phyloP scores from a whole-genome alignment of 2,329 filamentous ascomycete species.

The Cladosporium velox region DNA sequence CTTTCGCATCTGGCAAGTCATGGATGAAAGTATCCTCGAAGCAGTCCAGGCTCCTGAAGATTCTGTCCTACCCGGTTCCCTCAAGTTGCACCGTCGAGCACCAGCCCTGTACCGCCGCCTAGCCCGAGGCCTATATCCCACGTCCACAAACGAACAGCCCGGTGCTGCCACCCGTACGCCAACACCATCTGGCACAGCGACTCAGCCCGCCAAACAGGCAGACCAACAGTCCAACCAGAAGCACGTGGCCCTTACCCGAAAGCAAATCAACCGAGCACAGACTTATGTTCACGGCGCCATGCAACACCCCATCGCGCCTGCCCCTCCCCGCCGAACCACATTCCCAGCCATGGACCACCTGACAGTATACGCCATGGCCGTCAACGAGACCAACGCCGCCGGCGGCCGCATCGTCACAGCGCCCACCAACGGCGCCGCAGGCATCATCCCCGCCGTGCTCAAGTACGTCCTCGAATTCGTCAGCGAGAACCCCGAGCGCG shows the following conservation, averaged over 20 bases:
- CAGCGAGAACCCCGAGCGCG: slow-evolving; percentile 53
- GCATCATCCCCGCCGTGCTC: slow-evolving; percentile 55
- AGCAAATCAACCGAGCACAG: slow-evolving; percentile 8
- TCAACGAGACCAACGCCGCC: slow-evolving; percentile 57
- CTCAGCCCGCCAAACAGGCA: not conserved
- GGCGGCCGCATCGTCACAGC: slow-evolving; percentile 56
- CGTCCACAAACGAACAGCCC: not conserved
- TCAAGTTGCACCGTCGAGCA: slow-evolving; percentile 52
- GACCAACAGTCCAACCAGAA: slow-evolving; percentile 34
- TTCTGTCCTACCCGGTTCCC: slow-evolving; percentile 48
- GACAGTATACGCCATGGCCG: slow-evolving; percentile 54
- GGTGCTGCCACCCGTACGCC: not conserved
- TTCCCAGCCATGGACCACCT: slow-evolving; percentile 56
- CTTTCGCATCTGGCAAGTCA: slow-evolving; percentile 54
- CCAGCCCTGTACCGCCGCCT: slow-evolving; percentile 50
- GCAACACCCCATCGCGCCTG: slow-evolving; percentile 50
- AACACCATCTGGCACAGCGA: not conserved
- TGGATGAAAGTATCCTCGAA: slow-evolving; percentile 55
- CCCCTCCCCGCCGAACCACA: slow-evolving; percentile 49
- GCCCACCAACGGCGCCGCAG: slow-evolving; percentile 55
- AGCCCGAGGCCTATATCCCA: slow-evolving; percentile 50
- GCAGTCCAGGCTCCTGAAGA: slow-evolving; percentile 51
- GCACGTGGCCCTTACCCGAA: slow-evolving; percentile 36
- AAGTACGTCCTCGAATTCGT: slow-evolving; percentile 56
- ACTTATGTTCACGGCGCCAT: slow-evolving; percentile 47